Conservation (phyloP, 2,329 filamentous ascomycete species). For the Blastomyces percursus region DNA sequence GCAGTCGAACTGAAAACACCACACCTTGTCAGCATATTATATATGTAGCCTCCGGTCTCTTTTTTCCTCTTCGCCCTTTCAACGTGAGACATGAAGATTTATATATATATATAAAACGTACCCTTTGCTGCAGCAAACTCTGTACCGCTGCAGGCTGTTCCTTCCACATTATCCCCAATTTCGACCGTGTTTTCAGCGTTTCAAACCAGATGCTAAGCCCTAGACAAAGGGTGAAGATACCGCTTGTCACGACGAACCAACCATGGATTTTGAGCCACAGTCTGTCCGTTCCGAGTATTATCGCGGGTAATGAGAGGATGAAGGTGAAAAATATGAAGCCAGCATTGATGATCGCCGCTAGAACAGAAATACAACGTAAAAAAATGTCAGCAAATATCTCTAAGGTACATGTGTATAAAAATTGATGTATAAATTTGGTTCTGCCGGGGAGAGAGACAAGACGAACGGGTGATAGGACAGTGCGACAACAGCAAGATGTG, state of each 20-base stretch:
- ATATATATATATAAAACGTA: constrained; percentile 30
- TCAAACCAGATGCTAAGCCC: constrained; percentile 62
- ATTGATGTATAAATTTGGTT: neutral
- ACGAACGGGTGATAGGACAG: constrained; percentile 45
- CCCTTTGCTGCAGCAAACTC: constrained; percentile 58
- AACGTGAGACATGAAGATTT: neutral
- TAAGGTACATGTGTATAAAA: too few species aligned
- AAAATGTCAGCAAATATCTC: neutral
- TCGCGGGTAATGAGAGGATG: constrained; percentile 56
- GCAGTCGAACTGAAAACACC: constrained; percentile 54
- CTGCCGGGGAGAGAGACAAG: neutral
- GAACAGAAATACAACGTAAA: neutral
- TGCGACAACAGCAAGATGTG: constrained; percentile 41
- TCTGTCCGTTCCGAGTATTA: constrained; percentile 55
- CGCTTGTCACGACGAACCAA: constrained; percentile 52
- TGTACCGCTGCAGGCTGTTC: constrained; percentile 48
- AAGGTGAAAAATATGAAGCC: constrained; percentile 62
- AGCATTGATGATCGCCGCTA: constrained; percentile 61
- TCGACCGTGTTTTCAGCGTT: constrained; percentile 56
- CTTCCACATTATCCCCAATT: constrained; percentile 52
- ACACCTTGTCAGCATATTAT: neutral
- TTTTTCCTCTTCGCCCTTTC: neutral
- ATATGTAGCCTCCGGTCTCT: neutral
- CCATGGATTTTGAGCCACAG: constrained; percentile 60
- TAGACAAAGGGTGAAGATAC: constrained; percentile 53